Evolutionary conservation across 2,329 filamentous ascomycete species (phyloP), one percentile per base, ranked within the genome.

Genomic region (Dactylellina haptotyla): DNA sequence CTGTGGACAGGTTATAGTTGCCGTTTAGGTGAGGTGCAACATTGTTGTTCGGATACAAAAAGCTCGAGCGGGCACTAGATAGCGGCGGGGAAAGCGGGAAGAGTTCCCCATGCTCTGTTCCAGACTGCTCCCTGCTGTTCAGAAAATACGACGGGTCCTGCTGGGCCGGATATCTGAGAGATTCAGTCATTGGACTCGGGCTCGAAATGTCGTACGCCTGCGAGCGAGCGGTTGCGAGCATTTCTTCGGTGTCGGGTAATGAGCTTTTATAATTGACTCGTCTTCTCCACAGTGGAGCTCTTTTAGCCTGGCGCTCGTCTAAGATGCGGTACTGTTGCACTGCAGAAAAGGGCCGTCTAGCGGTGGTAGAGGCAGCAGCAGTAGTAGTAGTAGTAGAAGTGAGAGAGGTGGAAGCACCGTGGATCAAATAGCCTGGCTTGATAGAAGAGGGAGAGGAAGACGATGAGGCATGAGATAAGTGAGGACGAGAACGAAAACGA

Each of bases 1-100:
- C 69, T 20, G 69, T 73, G 69, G 69, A 66, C 54, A 73, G 69
- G 69, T 73, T 73, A 56, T 73, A 73, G 61, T 73, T 66, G 46
- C 69, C 61, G 61, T 66, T 73, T 66, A 66, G 39, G 69, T 66
- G 69, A 72, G 67, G 59, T 73, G 69, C 61, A 62, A 73, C 69
- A 73, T 73, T 73, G 61, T 65, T 65, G 66, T 64, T 64, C 48
- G 69, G 61, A 65, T 56, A 73, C 69, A 73, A 73, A 66, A 73
- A 73, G 61, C 61, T 66, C 61, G 61, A 66, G 61, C 69, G 69
- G 69, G 61, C 69, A 73, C 69, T 73, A 73, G 69, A 73, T 62
- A 73, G 48, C 57, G 69, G 69, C 69, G 69, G 69, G 69, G 69
- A 73, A 62, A 73, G 69, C 69, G 69, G 69, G 69, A 73, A 65